Percentiles rank a stretch among this genome's conserved stretches.
Conservation (phyloP, 768 basidiomycete genomes). For the Lactarius sanguifluus region DNA sequence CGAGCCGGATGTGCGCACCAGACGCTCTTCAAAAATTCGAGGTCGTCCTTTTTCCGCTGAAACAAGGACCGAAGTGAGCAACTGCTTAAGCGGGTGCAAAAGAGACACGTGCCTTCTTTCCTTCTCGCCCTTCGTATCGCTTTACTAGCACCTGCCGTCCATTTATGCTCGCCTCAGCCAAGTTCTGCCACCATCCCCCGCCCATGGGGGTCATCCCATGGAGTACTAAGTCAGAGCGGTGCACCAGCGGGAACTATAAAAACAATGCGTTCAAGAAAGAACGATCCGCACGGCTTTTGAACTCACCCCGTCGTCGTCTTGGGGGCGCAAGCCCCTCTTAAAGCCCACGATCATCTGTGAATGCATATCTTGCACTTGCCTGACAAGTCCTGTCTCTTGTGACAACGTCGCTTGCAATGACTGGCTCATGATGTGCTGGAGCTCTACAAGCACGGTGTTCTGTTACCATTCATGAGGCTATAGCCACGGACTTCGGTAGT, state of each 20-base stretch:
- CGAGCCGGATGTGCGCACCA: not conserved
- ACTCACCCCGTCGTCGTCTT: conserved; percentile 21
- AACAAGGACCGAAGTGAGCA: not conserved
- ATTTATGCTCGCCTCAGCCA: conserved; percentile 11
- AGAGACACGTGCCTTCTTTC: conserved; percentile 9
- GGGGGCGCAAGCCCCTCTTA: conserved; percentile 8
- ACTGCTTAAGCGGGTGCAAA: not conserved
- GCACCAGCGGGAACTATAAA: conserved; percentile 19
- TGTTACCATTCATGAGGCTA: not conserved
- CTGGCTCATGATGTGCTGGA: conserved; percentile 19
- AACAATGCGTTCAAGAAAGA: not conserved
- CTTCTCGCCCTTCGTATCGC: conserved; percentile 12
- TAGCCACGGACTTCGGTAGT: not conserved
- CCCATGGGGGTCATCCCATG: conserved; percentile 14
- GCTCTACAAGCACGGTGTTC: conserved; percentile 16
- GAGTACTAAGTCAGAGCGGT: conserved; percentile 14
- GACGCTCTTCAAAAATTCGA: conserved; percentile 15
- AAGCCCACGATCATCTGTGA: conserved; percentile 18
- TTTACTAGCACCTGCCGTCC: conserved; percentile 16
- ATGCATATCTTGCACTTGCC: conserved; percentile 18
- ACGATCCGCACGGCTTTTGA: not conserved
- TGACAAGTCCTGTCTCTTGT: conserved; percentile 19
- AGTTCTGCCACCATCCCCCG: conserved; percentile 13
- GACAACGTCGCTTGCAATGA: conserved; percentile 9
- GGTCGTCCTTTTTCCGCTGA: conserved; percentile 16